These are phyloP conservation scores for Suillus clintonianus DNA, from an alignment of 768 basidiomycete species.

Conservation along the genomic window DNA sequence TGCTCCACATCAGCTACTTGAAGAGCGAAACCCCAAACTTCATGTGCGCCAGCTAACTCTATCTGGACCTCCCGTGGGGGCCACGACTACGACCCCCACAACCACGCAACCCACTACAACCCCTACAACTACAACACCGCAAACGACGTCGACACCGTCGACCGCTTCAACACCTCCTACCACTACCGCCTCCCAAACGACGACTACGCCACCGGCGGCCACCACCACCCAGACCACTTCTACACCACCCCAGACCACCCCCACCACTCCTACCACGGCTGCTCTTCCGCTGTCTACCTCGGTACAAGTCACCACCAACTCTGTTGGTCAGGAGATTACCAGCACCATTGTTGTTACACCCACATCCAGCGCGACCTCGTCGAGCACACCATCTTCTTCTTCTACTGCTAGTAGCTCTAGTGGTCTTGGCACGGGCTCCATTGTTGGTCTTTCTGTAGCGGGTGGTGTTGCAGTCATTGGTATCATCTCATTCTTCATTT, in stretches of 20 bases:
- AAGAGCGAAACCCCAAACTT: slow-evolving; percentile 8
- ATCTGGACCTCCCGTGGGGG: not conserved
- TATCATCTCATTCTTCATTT: slow-evolving; percentile 73
- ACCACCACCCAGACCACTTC: not conserved
- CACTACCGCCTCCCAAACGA: slow-evolving; percentile 6
- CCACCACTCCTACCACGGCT: slow-evolving; percentile 3
- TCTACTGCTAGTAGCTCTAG: slow-evolving; percentile 21
- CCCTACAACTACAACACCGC: slow-evolving; percentile 4
- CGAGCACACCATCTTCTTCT: slow-evolving; percentile 23
- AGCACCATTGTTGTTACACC: slow-evolving; percentile 17
- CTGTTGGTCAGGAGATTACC: slow-evolving; percentile 32
- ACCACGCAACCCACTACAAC: slow-evolving; percentile 14
- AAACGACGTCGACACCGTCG: slow-evolving; percentile 1
- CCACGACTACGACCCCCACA: slow-evolving; percentile 2
- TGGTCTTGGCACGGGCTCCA: slow-evolving; percentile 68
- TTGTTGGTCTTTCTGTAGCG: slow-evolving; percentile 79
- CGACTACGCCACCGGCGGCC: slow-evolving; percentile 5
- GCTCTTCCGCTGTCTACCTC: slow-evolving; percentile 16
- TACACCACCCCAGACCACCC: slow-evolving; percentile 5
- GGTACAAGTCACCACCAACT: slow-evolving; percentile 22
- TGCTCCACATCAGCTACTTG: slow-evolving; percentile 23
- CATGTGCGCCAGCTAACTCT: slow-evolving; percentile 17
- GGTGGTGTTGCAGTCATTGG: slow-evolving; percentile 76
- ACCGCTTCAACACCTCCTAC: slow-evolving; percentile 3
- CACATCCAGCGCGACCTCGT: slow-evolving; percentile 23